Base-by-base conservation (phyloP, 257 asterid genomes). In the Forsythia suspensa region DNA sequence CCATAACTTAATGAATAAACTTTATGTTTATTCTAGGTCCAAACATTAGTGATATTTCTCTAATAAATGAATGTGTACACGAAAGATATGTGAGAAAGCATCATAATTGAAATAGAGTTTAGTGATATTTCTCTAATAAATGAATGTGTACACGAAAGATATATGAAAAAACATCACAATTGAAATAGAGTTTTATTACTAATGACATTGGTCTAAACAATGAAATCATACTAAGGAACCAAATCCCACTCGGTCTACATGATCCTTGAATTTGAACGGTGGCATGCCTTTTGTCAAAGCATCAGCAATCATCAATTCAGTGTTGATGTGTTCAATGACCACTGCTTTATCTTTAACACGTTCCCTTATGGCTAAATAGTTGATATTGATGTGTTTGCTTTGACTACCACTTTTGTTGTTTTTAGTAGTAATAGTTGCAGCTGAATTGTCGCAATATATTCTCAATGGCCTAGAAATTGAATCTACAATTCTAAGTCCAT, bases 401-500 rank as follows among this genome's bases (percentile, higher is more conserved):
- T n/a, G 40, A 74, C 71, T 55, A 34, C 71, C 15, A 36, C 70
- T 74, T 57, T 57, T 74, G 39, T 52, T 74, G 18, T 74, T 74
- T 18, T 57, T 74, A 57, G 52, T 39, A 74, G 11, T 29, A 38
- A 74, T 57, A 12, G 36, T 0, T 34, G 39, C 7, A 55, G n/a
- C 0, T 57, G 51, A 36, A 57, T 74, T 74, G 24, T 38, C 78
- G 20, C 37, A 74, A 43, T 6, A 43, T 43, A 39, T 18, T 5
- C 6, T 74, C 10, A 38, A 18, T 74, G 51, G 51, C 71, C 38
- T 74, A 55, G 37, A 74, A 7, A 52, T 51, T 0, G 29, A 48
- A 15, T 73, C 24, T 4, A 48, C 16, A 11, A 73, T 52, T 48
- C 40, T n/a, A 51, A 29, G 34, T 29, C 34, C 2, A 29, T 1